These are phyloP conservation scores for Aspergillus udagawae DNA, from an alignment of 2,329 filamentous ascomycete species.

Conservation along the genomic window DNA sequence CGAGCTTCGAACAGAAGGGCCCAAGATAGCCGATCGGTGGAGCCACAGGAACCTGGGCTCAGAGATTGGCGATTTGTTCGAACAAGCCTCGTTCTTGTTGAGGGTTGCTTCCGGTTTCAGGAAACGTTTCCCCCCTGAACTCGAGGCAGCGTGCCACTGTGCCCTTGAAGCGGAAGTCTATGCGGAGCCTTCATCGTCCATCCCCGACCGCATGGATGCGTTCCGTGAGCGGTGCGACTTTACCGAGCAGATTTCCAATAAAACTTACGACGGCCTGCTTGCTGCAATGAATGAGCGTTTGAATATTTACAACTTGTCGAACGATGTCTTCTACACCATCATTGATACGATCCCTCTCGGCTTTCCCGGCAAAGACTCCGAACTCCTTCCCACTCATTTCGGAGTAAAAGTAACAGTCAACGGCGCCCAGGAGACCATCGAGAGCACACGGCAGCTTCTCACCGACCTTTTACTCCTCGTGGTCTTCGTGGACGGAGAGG, in stretches of 20 bases:
- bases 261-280: conserved; percentile 69
- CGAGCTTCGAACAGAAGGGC: conserved; percentile 33
- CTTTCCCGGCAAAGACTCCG: conserved; percentile 39
- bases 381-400: conserved; percentile 60
- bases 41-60: conserved; percentile 39
- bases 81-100: conserved; percentile 60
- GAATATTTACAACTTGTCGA: conserved; percentile 47
- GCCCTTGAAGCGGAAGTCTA: conserved; percentile 70
- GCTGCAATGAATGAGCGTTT: conserved; percentile 63
- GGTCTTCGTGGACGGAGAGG: conserved; percentile 80
- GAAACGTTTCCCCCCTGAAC: conserved; percentile 64
- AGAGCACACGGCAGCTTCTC: conserved; percentile 68
- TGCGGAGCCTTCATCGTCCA: conserved; percentile 65
- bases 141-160: conserved; percentile 63
- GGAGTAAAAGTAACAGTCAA: conserved; percentile 71
- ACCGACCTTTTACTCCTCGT: conserved; percentile 79
- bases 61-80: conserved; percentile 51
- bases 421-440: conserved; percentile 73
- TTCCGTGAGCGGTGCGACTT: conserved; percentile 79
- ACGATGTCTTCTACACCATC: conserved; percentile 50
- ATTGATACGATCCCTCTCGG: conserved; percentile 47
- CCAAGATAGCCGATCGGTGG: conserved; percentile 41
- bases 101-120: conserved; percentile 67
- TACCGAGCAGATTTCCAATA: conserved; percentile 73
- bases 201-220: conserved; percentile 68